phyloP scores from a whole-genome alignment of 768 basidiomycete species.

The Auriculariales sp. region DNA sequence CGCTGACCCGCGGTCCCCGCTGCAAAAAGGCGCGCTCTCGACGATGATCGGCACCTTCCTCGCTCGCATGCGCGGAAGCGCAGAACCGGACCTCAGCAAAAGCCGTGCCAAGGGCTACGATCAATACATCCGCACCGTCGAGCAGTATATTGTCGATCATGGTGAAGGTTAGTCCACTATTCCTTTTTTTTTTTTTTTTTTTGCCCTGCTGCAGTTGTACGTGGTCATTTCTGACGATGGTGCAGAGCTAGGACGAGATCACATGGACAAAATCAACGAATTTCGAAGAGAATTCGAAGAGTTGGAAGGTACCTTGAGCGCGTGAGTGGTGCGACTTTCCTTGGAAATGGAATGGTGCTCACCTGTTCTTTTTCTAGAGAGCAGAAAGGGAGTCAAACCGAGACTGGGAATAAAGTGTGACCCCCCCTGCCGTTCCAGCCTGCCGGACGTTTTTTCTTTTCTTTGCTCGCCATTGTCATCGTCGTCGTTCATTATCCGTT shows the following conservation, averaged over 20 bases:
- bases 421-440: no score
- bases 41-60: conserved; percentile 61
- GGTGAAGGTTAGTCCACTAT: conserved; percentile 18
- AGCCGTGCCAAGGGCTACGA: conserved; percentile 45
- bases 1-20: background rate
- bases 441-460: background rate
- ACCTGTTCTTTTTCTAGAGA: no score
- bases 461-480: no score
- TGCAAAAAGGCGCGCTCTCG: conserved; percentile 34
- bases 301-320: conserved; percentile 27
- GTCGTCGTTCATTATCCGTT: no score
- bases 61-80: conserved; percentile 51
- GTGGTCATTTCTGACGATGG: conserved; percentile 4
- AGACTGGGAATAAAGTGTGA: no score
- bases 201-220: background rate
- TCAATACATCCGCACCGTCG: conserved; percentile 47
- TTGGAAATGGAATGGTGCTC: no score
- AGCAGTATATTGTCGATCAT: conserved; percentile 43
- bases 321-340: conserved; percentile 12
- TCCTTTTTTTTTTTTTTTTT: background rate
- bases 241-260: conserved; percentile 21
- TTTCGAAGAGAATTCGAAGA: conserved; percentile 31
- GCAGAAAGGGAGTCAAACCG: no score
- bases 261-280: conserved; percentile 15
- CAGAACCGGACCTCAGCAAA: conserved; percentile 53